These are phyloP conservation scores for Abrus precatorius DNA, from an alignment of 306 rosid genomes.

Conservation along the genomic window DNA sequence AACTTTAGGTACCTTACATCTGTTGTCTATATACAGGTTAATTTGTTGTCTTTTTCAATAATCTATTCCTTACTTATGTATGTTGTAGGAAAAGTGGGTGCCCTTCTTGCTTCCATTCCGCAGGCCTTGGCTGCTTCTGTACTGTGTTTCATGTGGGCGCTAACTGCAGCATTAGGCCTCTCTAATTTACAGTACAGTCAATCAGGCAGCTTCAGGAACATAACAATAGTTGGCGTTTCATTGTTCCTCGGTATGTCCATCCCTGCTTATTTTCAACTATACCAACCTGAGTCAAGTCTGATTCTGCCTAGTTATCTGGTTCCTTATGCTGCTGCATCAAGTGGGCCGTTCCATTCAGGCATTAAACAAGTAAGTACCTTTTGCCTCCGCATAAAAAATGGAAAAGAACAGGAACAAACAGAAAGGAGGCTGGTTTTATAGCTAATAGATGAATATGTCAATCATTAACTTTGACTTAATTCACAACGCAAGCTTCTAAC, in stretches of 20 bases:
- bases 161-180: constrained; percentile 78
- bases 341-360: constrained; percentile 81
- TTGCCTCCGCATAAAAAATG: neutral
- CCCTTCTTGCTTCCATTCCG: constrained; percentile 96
- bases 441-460: constrained; percentile 6
- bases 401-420: neutral
- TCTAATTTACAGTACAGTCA: constrained; percentile 79
- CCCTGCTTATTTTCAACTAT: constrained; percentile 94
- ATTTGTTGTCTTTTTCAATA: neutral
- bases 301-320: constrained; percentile 86
- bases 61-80: constrained; percentile 20
- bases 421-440: neutral
- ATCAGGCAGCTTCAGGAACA: constrained; percentile 83
- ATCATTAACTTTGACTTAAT: constrained; percentile 1
- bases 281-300: constrained; percentile 70
- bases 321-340: constrained; percentile 92
- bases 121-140: constrained; percentile 87
- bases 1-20: neutral
- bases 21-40: neutral
- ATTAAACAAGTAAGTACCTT: constrained; percentile 63
- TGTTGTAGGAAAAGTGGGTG: constrained; percentile 89
- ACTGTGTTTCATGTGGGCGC: constrained; percentile 94
- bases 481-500: neutral
- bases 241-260: constrained; percentile 94
- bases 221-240: constrained; percentile 80